Evolutionary conservation across 805 yeast species (phyloP), one percentile per base, ranked within the genome.

Genomic region (Candida tallmaniae): DNA sequence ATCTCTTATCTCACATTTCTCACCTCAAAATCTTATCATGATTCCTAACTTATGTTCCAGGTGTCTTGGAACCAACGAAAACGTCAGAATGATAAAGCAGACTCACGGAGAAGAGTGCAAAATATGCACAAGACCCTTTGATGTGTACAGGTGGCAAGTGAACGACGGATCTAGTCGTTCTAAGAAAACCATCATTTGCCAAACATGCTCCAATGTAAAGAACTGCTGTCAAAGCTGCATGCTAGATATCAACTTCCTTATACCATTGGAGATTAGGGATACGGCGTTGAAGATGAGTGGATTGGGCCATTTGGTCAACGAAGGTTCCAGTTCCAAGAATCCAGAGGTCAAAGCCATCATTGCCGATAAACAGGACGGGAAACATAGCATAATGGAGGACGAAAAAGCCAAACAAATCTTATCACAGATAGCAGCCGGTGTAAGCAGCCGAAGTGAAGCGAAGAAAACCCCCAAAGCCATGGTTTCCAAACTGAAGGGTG

Each of bases 161-260:
- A 60, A 58, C 26, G 60, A 57, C 37, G 67, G 63, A 5, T 40
- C 52, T 6, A 66, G 65, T 13, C 59, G 62, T 30, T 60, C 76
- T 41, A 69, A 72, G 38, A 77, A 74, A 45, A 87, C 96, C 2
- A 56, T 76, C 2, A 75, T 90, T 13, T 90, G 98, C 59, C 52
- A 62, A 23, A 77, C 89, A 0, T 90, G 98, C 62, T 78, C 97
- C 0, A 65, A 79, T 27, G 76, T 80, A 28, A 72, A 81, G 39
- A 82, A 85, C 58, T 82, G 94, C 47, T 90, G 98, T 52, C 97
- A 93, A 55, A 63, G 78, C 16, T 90, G 98, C 56, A 73, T 87
- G 76, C 56, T 83, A 22, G 97, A 90, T 60, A 61, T 89, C 27
- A 75, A 80, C 19, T 84, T 78, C 61, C 85, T 88, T 3, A 75